Conservation (phyloP, 2,329 filamentous ascomycete genomes). For the Microdochium bolleyi region DNA sequence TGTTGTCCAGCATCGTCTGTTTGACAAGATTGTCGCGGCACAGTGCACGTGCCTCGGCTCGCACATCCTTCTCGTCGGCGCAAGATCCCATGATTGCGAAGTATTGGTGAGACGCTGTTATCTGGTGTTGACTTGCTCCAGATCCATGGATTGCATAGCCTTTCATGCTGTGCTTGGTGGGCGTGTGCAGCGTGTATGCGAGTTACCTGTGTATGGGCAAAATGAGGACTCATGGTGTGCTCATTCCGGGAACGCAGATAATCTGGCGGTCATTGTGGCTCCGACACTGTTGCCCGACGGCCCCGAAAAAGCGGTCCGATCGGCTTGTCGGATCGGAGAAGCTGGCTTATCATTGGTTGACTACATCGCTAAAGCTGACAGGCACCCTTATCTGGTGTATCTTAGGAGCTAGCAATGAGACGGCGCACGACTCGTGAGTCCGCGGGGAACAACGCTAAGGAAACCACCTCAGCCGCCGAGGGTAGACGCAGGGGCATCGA, state of each 20-base stretch:
- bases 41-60: conserved; percentile 2
- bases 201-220: background rate
- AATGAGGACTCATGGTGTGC: background rate
- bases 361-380: background rate
- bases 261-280: background rate
- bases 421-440: background rate
- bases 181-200: background rate
- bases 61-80: background rate
- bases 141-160: background rate
- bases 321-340: background rate
- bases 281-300: background rate
- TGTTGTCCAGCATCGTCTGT: conserved; percentile 4
- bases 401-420: background rate
- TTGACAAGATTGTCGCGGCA: conserved; percentile 6
- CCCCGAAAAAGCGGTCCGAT: background rate
- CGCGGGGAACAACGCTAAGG: background rate
- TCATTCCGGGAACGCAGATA: background rate
- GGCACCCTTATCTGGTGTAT: background rate
- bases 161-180: background rate
- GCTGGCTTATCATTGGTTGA: background rate
- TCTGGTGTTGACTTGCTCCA: background rate
- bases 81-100: background rate
- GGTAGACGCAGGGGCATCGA: background rate
- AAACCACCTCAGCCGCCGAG: background rate
- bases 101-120: background rate